Percentiles rank a stretch among this genome's conserved stretches.
Conservation (phyloP, 176 grass and related monocot genomes). For the Musa itinerans region DNA sequence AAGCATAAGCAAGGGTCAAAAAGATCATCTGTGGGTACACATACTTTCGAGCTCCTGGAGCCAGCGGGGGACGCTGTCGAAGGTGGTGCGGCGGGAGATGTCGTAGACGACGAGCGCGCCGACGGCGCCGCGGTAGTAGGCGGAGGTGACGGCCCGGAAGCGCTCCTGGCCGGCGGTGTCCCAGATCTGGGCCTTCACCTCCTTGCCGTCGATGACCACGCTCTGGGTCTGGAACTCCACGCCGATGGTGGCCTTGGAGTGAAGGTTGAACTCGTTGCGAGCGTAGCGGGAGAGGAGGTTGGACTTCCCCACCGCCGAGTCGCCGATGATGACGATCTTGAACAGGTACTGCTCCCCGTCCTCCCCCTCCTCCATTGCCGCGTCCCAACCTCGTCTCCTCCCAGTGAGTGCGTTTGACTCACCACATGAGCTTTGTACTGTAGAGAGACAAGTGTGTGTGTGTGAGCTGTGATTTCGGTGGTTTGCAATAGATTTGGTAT, state of each 20-base stretch:
- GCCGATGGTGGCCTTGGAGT: slow-evolving; percentile 26
- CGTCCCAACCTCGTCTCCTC: not conserved
- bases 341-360: slow-evolving; percentile 7
- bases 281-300: slow-evolving; percentile 14
- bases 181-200: slow-evolving; percentile 44
- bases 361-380: not conserved
- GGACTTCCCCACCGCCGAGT: slow-evolving; percentile 15
- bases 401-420: not conserved
- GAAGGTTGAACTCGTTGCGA: slow-evolving; percentile 13
- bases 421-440: too few species aligned
- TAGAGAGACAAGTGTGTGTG: not conserved
- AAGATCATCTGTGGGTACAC: not conserved
- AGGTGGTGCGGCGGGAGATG: slow-evolving; percentile 11
- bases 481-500: too few species aligned
- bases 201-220: slow-evolving; percentile 28
- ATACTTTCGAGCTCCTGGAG: slow-evolving; percentile 10
- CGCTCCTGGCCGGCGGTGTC: slow-evolving; percentile 38
- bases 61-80: slow-evolving; percentile 12
- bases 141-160: slow-evolving; percentile 12
- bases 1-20: not conserved
- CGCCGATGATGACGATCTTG: slow-evolving; percentile 16
- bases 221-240: slow-evolving; percentile 25
- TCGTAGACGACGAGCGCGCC: slow-evolving; percentile 15
- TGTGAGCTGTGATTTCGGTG: not conserved
- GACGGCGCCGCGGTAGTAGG: slow-evolving; percentile 11